A percentile compares a stretch with the other conserved stretches of the same genome.
Conservation (phyloP, 2,329 filamentous ascomycete species). For the Esteya vermicola region DNA sequence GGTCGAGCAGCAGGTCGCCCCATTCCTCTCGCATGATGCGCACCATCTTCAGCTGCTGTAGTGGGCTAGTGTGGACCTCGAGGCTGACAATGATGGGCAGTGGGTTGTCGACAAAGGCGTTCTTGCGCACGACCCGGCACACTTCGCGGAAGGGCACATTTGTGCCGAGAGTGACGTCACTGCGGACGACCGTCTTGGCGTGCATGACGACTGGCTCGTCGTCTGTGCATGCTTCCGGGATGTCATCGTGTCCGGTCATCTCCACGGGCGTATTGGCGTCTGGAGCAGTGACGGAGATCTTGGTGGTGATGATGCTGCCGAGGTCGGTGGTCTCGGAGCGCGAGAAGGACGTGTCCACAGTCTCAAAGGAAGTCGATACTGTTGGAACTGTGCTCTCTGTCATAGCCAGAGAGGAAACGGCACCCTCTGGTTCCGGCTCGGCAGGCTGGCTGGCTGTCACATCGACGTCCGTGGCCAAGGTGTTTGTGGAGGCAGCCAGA, state of each 20-base stretch:
- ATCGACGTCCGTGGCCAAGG: too few relatives aligned
- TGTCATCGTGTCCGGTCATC: background rate
- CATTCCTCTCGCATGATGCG: conserved; percentile 87
- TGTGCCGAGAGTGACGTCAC: conserved; percentile 62
- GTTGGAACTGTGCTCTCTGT: background rate
- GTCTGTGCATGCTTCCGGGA: conserved; percentile 9
- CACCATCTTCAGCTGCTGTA: conserved; percentile 87
- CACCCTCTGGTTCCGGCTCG: background rate
- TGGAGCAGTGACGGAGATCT: conserved; percentile 7
- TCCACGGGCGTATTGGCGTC: background rate
- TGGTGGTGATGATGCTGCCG: background rate
- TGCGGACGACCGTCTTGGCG: conserved; percentile 20
- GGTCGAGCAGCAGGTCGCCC: conserved; percentile 57
- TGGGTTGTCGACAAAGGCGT: conserved; percentile 61
- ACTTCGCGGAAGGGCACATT: conserved; percentile 81
- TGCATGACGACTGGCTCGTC: conserved; percentile 74
- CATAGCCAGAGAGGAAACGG: background rate
- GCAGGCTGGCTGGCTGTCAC: too few relatives aligned
- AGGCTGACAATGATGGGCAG: conserved; percentile 83
- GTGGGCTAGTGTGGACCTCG: conserved; percentile 70
- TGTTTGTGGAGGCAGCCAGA: too few relatives aligned
- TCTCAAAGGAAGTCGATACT: background rate
- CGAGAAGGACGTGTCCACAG: background rate
- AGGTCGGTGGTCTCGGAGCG: background rate
- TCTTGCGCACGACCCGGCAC: conserved; percentile 63